Percentiles rank a stretch among this genome's conserved stretches.
phyloP scores from a whole-genome alignment of 495 filamentous ascomycete genomes.

The Aspergillus biplanus region DNA sequence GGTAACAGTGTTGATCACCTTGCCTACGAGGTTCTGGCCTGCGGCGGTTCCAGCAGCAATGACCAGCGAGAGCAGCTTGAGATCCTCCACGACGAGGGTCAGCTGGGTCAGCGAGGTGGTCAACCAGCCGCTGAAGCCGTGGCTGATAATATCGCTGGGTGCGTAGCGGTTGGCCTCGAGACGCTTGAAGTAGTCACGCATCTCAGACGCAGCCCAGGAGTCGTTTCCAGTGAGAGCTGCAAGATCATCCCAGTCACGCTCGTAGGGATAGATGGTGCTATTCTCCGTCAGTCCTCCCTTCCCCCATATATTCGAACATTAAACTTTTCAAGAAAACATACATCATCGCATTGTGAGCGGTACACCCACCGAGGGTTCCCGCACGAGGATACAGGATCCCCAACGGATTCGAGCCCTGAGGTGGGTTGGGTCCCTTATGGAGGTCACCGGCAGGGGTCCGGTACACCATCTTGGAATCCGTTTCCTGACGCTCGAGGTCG shows the following conservation, averaged over 20 bases:
- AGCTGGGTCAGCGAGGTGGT: conserved; percentile 52
- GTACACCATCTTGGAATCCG: conserved; percentile 51
- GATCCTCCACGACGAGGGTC: conserved; percentile 51
- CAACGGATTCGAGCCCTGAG: conserved; percentile 35
- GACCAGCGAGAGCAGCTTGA: conserved; percentile 53
- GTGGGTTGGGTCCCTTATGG: conserved; percentile 41
- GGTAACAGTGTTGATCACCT: conserved; percentile 41
- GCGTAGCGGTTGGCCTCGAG: conserved; percentile 60
- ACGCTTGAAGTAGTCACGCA: conserved; percentile 43
- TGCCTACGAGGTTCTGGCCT: conserved; percentile 39
- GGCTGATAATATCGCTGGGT: conserved; percentile 44
- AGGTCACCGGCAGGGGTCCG: conserved; percentile 36
- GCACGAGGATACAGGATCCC: conserved; percentile 50
- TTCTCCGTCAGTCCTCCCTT: not conserved
- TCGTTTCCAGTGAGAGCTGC: conserved; percentile 42
- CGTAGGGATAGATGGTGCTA: conserved; percentile 39
- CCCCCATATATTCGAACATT: not conserved
- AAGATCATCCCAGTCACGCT: conserved; percentile 49
- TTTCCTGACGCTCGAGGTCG: conserved; percentile 35
- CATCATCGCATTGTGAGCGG: conserved; percentile 51
- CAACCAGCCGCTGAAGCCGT: conserved; percentile 63
- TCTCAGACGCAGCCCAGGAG: conserved; percentile 41
- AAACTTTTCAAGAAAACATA: conserved; percentile 10
- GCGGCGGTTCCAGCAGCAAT: conserved; percentile 53
- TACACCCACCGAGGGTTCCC: conserved; percentile 49